Base-by-base conservation (phyloP, 306 rosid genomes). In the Casuarina glauca region DNA sequence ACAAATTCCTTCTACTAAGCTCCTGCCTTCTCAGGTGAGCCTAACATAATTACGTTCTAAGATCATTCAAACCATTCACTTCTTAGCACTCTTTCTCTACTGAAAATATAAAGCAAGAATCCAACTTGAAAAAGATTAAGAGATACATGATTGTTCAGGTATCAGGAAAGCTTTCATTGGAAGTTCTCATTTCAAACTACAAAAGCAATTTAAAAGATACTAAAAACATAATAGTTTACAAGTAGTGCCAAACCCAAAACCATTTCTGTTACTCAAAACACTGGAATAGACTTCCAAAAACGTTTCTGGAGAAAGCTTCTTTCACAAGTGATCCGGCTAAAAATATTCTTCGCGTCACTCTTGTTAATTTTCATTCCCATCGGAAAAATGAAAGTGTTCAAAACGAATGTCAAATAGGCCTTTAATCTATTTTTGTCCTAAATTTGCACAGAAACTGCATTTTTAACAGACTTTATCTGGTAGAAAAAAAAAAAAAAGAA, bases 391-490 rank as follows among this genome's bases (percentile, higher is more conserved):
- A 55, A 32, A 17, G 3, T 17, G 17, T n/a, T 19, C 6, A 61
- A 61, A 2, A 35, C 16, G 1, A 4, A 58, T 72, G 54, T 68
- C 38, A 67, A 67, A 68, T 44, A 61, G 62, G 9, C 41, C 41
- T 64, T 57, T 9, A 17, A 52, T 12, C 50, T 26, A 36, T 58
- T 19, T 76, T 35, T 67, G 81, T 70, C 46, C 82, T 70, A 17
- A 74, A 74, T 68, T 67, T 53, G 39, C 72, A 71, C 3, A 48
- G 75, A 73, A 72, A 70, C 51, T 39, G 73, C 32, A 26, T 26
- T 26, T 26, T 26, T 26, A 77, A 50, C 12, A 3, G 20, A 6
- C 13, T 41, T 20, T 11, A 3, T 45, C 20, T 45, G 3, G 44
- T 63, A 3, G 9, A 43, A 5, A 44, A 69, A n/a, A 9, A 9